Conservation (phyloP, 441 rosid genomes). For the Populus trichocarpa region DNA sequence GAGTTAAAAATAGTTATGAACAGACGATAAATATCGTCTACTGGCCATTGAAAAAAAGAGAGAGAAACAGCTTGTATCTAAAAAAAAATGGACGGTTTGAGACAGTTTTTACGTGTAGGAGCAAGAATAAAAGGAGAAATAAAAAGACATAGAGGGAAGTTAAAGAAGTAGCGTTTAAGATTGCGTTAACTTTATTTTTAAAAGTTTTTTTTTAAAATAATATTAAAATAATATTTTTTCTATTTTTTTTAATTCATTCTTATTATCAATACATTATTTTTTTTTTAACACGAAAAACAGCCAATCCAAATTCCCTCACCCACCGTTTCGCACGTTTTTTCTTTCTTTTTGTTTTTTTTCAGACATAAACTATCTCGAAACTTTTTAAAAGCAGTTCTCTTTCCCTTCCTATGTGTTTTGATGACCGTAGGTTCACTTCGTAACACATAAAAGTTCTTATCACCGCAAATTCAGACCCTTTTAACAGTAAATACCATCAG, state of each 20-base stretch:
- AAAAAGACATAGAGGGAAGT: not conserved
- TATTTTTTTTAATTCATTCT: no score
- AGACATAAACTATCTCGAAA: not conserved
- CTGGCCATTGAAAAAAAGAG: not conserved
- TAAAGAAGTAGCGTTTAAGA: not conserved
- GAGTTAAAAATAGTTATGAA: no score
- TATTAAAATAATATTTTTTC: no score
- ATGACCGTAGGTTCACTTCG: not conserved
- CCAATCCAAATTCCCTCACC: not conserved
- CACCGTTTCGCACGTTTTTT: not conserved
- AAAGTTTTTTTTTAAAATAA: no score
- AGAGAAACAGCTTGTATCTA: no score
- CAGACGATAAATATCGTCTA: no score
- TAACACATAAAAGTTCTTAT: not conserved
- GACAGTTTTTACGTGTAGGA: not conserved
- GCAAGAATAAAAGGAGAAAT: not conserved
- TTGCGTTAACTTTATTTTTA: no score
- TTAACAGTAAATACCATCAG: not conserved
- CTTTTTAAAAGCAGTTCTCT: not conserved
- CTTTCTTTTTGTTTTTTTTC: not conserved
- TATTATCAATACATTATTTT: no score
- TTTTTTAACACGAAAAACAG: no score
- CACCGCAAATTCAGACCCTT: slow-evolving; percentile 13
- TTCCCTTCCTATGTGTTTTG: not conserved
- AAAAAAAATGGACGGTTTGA: not conserved